Percentiles rank a stretch among this genome's conserved stretches.
These are phyloP conservation scores for Fusarium siculi DNA, from an alignment of 2,329 filamentous ascomycete species.

Conservation along the genomic window DNA sequence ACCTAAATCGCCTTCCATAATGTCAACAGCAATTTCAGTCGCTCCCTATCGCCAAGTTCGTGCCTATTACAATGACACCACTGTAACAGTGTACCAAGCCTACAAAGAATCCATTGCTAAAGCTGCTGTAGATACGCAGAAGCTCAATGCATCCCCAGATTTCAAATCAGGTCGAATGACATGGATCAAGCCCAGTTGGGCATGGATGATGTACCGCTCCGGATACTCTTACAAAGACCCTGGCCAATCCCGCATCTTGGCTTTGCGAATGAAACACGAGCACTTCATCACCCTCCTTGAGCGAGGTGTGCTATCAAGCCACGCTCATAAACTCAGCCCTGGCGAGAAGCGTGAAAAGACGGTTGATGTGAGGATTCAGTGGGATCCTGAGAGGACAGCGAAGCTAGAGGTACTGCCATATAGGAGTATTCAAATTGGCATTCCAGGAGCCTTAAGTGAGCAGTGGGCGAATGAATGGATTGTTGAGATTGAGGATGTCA, in stretches of 20 bases:
- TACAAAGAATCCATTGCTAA: conserved; percentile 64
- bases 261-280: conserved; percentile 63
- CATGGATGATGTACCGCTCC: conserved; percentile 72
- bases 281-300: conserved; percentile 61
- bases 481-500: conserved; percentile 67
- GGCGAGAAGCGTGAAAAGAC: conserved; percentile 42
- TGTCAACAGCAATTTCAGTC: conserved; percentile 22
- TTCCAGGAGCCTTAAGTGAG: conserved; percentile 58
- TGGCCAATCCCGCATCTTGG: conserved; percentile 66
- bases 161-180: conserved; percentile 69
- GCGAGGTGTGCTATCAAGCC: conserved; percentile 48
- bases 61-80: conserved; percentile 59
- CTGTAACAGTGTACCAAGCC: conserved; percentile 71
- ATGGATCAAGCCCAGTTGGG: conserved; percentile 72
- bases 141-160: conserved; percentile 61
- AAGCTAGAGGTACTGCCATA: conserved; percentile 57
- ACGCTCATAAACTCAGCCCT: conserved; percentile 18
- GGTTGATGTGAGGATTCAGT: conserved; percentile 65
- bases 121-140: conserved; percentile 62
- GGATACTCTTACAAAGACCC: conserved; percentile 69
- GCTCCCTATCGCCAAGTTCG: conserved; percentile 62
- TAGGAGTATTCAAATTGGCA: conserved; percentile 70
- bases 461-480: conserved; percentile 64
- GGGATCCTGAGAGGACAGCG: conserved; percentile 69
- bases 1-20: conserved; percentile 5